Percentiles rank a stretch among this genome's conserved stretches.
These are phyloP conservation scores for Casuarina glauca DNA, from an alignment of 306 rosid species.

Conservation along the genomic window DNA sequence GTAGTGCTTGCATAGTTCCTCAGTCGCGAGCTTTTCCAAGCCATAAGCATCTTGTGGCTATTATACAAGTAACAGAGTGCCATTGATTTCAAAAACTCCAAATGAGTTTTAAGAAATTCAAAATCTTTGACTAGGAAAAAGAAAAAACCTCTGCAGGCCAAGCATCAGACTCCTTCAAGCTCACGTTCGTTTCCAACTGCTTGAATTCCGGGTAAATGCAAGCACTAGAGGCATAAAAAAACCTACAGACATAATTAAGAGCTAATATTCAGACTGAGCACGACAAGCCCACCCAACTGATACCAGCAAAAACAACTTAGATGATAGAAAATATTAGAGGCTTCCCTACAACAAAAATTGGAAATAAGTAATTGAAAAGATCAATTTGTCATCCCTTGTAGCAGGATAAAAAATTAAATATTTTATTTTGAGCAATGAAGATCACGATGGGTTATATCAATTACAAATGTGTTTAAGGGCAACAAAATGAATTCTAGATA, in stretches of 20 bases:
- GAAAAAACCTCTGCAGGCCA: conserved; percentile 63
- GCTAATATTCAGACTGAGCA: neutral
- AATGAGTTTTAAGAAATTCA: neutral
- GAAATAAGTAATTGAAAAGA: neutral
- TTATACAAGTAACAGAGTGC: neutral
- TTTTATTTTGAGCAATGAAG: neutral
- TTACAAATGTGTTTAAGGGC: neutral
- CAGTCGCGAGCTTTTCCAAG: conserved; percentile 60
- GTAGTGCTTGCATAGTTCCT: conserved; percentile 65
- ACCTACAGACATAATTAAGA: conserved; percentile 26
- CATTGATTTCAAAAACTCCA: neutral
- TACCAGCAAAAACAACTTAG: neutral
- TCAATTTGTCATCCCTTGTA: neutral
- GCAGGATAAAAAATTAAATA: neutral
- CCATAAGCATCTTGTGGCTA: conserved; percentile 72
- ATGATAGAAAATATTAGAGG: neutral
- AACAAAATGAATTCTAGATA: neutral
- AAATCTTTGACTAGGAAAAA: neutral
- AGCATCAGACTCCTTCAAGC: conserved; percentile 64
- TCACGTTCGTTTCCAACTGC: conserved; percentile 58
- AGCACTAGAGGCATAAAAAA: conserved; percentile 65
- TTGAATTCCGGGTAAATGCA: conserved; percentile 62
- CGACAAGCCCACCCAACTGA: too few species aligned
- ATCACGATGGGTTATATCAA: neutral
- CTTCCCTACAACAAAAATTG: neutral